Percentiles rank a stretch among this genome's conserved stretches.
These are phyloP conservation scores for Yarrowia deformans DNA, from an alignment of 805 yeast species.

Conservation along the genomic window DNA sequence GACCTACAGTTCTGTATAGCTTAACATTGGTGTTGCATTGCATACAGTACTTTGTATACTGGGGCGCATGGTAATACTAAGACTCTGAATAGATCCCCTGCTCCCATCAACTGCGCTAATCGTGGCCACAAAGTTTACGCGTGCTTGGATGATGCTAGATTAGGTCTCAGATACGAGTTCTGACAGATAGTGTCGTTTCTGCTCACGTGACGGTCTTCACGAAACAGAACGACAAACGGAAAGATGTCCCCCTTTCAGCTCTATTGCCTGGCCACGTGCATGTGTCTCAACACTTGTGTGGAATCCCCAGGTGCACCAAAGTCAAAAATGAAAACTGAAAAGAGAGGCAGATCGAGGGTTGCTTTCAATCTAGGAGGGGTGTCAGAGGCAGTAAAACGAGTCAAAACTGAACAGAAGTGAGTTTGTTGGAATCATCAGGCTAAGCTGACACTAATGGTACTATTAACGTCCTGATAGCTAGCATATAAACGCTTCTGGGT, in stretches of 20 bases:
- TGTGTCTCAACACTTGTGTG: background rate
- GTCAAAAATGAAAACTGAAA: background rate
- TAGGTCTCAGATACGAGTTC: background rate
- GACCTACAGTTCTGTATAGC: no score
- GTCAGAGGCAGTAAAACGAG: background rate
- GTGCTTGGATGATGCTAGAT: conserved; percentile 3
- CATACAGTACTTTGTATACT: no score
- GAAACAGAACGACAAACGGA: no score
- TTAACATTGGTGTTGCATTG: no score
- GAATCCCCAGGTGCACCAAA: background rate
- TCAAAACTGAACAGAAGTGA: background rate
- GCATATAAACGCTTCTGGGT: no score
- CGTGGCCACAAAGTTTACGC: background rate
- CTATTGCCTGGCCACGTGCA: background rate
- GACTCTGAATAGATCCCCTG: background rate
- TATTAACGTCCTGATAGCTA: no score
- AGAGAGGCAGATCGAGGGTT: background rate
- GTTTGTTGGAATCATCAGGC: no score
- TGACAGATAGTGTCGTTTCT: no score
- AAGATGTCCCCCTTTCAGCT: background rate
- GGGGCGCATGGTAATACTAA: no score
- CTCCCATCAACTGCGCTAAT: no score
- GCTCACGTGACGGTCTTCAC: no score
- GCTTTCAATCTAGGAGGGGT: background rate
- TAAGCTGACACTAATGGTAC: no score